phyloP scores from a whole-genome alignment of 345 rosid species.

The Limnanthes douglasii region DNA sequence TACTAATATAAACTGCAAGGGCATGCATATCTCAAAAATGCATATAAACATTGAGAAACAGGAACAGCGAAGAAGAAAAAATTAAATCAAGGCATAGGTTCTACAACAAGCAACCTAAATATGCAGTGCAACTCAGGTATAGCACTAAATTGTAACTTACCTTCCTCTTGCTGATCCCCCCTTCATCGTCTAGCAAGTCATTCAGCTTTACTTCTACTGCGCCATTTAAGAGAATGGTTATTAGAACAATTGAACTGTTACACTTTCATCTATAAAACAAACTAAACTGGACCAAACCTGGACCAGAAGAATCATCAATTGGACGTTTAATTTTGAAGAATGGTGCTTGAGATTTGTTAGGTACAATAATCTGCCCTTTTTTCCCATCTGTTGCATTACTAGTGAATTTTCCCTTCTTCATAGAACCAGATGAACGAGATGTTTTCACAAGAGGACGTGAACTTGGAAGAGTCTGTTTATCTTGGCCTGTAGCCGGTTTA shows the following conservation, averaged over 20 bases:
- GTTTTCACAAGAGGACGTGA: constrained; percentile 43
- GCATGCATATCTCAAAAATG: too few species aligned
- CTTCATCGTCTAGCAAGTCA: constrained; percentile 61
- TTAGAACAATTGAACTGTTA: too few species aligned
- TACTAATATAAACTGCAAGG: too few species aligned
- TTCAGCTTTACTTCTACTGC: constrained; percentile 74
- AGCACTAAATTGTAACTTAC: constrained; percentile 14
- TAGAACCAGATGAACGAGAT: constrained; percentile 27
- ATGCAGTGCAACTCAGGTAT: not conserved
- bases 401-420: constrained; percentile 30
- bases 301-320: constrained; percentile 3
- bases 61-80: not conserved
- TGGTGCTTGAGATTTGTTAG: constrained; percentile 21
- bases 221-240: constrained; percentile 3
- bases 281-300: not conserved
- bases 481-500: constrained; percentile 27
- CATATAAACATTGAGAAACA: constrained; percentile 3
- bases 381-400: constrained; percentile 13
- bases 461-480: constrained; percentile 29
- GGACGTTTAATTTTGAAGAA: constrained; percentile 27
- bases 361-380: constrained; percentile 19
- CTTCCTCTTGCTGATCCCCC: constrained; percentile 63
- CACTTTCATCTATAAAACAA: constrained; percentile 1
- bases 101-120: not conserved
- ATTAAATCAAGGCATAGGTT: not conserved